Conservation (phyloP, 164 flowering plant species). For the Piper longum region DNA sequence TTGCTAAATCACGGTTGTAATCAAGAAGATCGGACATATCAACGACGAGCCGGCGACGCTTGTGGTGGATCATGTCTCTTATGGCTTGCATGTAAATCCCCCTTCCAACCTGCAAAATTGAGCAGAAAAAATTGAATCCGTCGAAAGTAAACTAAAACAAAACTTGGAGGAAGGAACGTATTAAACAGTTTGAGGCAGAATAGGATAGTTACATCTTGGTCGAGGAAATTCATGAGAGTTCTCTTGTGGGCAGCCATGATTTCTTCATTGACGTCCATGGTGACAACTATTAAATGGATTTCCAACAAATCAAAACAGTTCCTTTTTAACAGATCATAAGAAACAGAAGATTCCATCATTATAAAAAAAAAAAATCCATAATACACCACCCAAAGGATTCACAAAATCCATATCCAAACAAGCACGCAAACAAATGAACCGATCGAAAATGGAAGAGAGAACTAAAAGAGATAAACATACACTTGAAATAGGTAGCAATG, state of each 20-base stretch:
- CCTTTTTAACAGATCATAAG: no score
- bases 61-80: constrained; percentile 46
- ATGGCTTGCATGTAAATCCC: constrained; percentile 49
- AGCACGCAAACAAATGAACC: no score
- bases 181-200: neutral
- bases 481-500: no score
- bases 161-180: no score
- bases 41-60: constrained; percentile 54
- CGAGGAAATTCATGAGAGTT: constrained; percentile 54
- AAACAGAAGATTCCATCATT: no score
- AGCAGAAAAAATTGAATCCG: neutral
- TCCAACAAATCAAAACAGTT: no score
- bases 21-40: constrained; percentile 68
- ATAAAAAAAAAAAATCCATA: no score
- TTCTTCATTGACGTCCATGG: constrained; percentile 66
- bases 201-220: constrained; percentile 36
- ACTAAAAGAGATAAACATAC: no score
- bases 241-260: constrained; percentile 53
- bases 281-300: neutral
- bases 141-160: neutral
- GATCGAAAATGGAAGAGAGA: no score
- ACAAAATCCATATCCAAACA: no score
- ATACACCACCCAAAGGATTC: no score
- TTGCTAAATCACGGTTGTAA: constrained; percentile 40
- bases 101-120: constrained; percentile 20